phyloP scores from a whole-genome alignment of 1,284 basidiomycete genomes.

The Leccinum pachyderme region DNA sequence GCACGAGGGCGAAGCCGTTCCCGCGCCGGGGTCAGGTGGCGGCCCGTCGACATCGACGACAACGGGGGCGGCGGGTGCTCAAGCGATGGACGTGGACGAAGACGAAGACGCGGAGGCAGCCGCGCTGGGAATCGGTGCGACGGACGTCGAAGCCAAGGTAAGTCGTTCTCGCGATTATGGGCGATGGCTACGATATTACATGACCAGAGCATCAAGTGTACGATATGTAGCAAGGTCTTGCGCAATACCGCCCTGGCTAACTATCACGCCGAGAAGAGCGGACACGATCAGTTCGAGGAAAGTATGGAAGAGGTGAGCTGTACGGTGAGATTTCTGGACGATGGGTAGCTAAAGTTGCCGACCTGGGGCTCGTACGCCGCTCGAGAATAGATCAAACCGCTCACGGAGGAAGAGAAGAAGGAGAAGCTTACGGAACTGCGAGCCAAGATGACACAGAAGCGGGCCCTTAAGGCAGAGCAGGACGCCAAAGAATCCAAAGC shows the following conservation, averaged over 20 bases:
- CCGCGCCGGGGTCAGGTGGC: constrained; percentile 50
- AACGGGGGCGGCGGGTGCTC: not conserved
- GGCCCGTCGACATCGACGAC: not conserved
- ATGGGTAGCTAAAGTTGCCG: not conserved
- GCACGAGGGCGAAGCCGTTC: constrained; percentile 73
- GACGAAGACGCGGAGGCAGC: constrained; percentile 70
- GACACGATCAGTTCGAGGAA: constrained; percentile 94
- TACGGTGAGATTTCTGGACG: not conserved
- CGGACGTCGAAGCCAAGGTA: constrained; percentile 61
- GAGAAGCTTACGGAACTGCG: constrained; percentile 77
- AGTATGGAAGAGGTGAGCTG: constrained; percentile 82
- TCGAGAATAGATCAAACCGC: constrained; percentile 69
- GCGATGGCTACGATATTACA: not conserved
- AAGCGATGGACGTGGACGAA: constrained; percentile 51
- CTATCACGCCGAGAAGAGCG: constrained; percentile 94
- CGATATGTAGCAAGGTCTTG: constrained; percentile 83
- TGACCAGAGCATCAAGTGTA: constrained; percentile 75
- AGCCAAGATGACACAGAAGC: constrained; percentile 76
- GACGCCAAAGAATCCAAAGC: constrained; percentile 71
- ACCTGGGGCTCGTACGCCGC: not conserved
- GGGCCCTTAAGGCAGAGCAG: constrained; percentile 63
- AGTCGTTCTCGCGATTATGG: not conserved
- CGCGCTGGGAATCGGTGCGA: constrained; percentile 38
- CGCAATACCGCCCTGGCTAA: constrained; percentile 86
- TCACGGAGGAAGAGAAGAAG: constrained; percentile 94